Percentiles rank a stretch among this genome's conserved stretches.
Conservation (phyloP, 108 stramenopile genomes). For the Epithemia pelagica region DNA sequence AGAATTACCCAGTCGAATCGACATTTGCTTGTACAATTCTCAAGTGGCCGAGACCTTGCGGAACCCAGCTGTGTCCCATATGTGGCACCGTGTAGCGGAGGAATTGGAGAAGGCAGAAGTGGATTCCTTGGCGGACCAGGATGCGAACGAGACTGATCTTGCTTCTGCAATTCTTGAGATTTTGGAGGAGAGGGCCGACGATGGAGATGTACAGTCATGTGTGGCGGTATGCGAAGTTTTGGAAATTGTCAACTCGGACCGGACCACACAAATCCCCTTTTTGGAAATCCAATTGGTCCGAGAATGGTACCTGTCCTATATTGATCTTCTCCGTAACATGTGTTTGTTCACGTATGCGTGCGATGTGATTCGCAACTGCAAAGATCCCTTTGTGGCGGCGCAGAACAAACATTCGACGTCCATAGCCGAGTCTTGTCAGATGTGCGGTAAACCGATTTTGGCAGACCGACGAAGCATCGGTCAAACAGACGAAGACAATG, state of each 20-base stretch:
- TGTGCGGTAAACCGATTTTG: constrained; percentile 63
- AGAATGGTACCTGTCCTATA: constrained; percentile 84
- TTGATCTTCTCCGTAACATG: constrained; percentile 78
- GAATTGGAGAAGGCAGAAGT: constrained; percentile 50
- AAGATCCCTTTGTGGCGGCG: constrained; percentile 60
- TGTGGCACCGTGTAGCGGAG: constrained; percentile 66
- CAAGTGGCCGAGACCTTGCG: constrained; percentile 50
- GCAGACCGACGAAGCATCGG: constrained; percentile 13
- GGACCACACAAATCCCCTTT: constrained; percentile 43
- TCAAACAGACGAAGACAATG: constrained; percentile 4
- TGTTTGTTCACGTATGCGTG: constrained; percentile 73
- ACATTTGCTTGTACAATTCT: constrained; percentile 65
- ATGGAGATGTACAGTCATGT: constrained; percentile 83
- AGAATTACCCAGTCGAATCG: constrained; percentile 39
- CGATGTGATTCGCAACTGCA: constrained; percentile 58
- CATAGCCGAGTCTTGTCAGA: constrained; percentile 75
- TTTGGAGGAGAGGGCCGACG: constrained; percentile 67
- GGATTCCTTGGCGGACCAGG: constrained; percentile 25
- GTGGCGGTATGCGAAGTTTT: constrained; percentile 78
- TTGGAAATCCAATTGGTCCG: constrained; percentile 52
- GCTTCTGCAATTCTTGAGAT: constrained; percentile 53
- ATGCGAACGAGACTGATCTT: constrained; percentile 30
- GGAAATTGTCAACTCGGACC: constrained; percentile 50
- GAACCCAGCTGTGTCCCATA: constrained; percentile 46
- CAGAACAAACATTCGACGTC: constrained; percentile 80